Base-by-base conservation (phyloP, 2,329 filamentous ascomycete species). In the Fusarium heterosporum region DNA sequence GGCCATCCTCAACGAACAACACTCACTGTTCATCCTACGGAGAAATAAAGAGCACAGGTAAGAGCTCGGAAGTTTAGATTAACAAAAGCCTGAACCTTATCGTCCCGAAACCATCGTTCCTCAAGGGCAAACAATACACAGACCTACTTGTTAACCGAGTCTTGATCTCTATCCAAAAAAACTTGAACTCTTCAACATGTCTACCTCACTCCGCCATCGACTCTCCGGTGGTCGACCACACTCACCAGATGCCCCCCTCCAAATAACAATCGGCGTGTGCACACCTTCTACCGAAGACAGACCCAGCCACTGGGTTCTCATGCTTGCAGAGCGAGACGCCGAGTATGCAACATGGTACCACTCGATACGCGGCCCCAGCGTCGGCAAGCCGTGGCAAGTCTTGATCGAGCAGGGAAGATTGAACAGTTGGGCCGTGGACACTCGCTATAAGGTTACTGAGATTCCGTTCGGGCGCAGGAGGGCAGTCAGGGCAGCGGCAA, bases 271-370 rank as follows among this genome's bases (percentile, higher is more conserved):
- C 17, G 30, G 43, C 26, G 26, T 59, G 7, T 54, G 29, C 17
- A 40, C 10, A 5, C 17, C 32, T 3, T 14, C 13, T 10, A 17
- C 8, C 12, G 34, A 56, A 16, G 17, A 22, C 16, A 12, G 9
- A 4, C 46, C 41, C 4, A 40, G 38, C 22, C 34, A 42, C 17
- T 64, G 61, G 61, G 14, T 56, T 16, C 61, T 64, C 30, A 42
- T 64, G 17, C 46, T 64, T 11, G 17, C 29, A 19, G 46, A 64
- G n/a, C 30, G 17, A 26, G 32, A 29, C 16, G 32, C 38, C 5
- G 53, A 45, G 16, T 39, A 30, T 16, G 61, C 26, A 12, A 42
- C 28, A 5, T 39, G 36, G 28, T 53, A 43, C 22, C 52, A 40
- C 2, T 4, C 25, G 9, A 17, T 11, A 1, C 52, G 41, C 2